Base-by-base conservation (phyloP, 768 basidiomycete species). In the Amanita pseudoporphyria region DNA sequence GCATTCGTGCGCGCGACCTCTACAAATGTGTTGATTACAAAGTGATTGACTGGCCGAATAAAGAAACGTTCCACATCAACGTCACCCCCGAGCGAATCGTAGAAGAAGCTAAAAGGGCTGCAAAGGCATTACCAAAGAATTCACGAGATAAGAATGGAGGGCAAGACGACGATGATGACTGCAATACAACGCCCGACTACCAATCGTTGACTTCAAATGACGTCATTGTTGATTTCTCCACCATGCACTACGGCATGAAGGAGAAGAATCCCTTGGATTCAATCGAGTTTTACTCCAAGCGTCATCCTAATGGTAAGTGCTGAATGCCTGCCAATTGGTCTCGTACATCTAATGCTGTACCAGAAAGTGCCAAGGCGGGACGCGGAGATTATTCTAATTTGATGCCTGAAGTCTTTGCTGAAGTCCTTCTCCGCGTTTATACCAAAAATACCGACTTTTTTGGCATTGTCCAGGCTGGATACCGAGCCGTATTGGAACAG, bases 231-330 rank as follows among this genome's bases (percentile, higher is more conserved):
- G 76, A 81, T 44, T 67, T 80, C 12, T 63, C 78, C 1, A 56
- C 61, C n/a, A 71, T 90, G 72, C 89, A 91, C 59, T 83, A 85
- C 56, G 89, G 88, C 3, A 86, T 84, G 79, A 69, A 75, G 54
- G 76, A 78, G 38, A 62, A 68, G 53, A 87, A 86, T 56, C 89
- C 89, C 1, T 58, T 90, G 40, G 74, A 82, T 39, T 71, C 64
- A 13, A 77, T 88, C 47, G 78, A 72, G 59, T 92, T 90, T 58
- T 90, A 88, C 57, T 78, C 80, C 0, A 89, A 89, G 62, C 66
- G 70, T 12, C 69, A 74, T 14, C 77, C 77, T 0, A 63, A 81
- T 50, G 56, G 86, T 88, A 57, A 52, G 72, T 62, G n/a, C n/a
- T 28, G 7, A 28, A 7, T 28, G 7, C 26, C 26, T 7, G n/a